These are phyloP conservation scores for Lipomyces kockii DNA, from an alignment of 805 yeast genomes.

Conservation along the genomic window DNA sequence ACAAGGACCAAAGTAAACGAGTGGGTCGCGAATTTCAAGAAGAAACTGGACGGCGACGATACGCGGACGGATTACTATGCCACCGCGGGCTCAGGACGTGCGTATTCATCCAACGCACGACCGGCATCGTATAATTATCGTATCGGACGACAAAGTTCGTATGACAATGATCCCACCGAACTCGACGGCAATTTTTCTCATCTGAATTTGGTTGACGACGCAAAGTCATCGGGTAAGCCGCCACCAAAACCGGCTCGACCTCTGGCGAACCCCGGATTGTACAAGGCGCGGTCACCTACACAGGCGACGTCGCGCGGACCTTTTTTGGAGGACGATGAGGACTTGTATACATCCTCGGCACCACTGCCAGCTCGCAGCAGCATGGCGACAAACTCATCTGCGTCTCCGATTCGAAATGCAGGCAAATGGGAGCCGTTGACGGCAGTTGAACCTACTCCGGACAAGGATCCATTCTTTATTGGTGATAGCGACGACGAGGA, in stretches of 20 bases:
- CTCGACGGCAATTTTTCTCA: constrained; percentile 57
- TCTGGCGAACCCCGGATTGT: constrained; percentile 12
- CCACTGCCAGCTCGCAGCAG: constrained; percentile 14
- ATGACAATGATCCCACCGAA: constrained; percentile 62
- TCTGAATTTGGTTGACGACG: constrained; percentile 52
- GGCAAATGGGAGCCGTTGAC: constrained; percentile 53
- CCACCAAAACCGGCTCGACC: constrained; percentile 47
- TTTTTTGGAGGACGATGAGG: constrained; percentile 21
- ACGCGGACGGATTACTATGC: constrained; percentile 19
- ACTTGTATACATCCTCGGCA: constrained; percentile 12
- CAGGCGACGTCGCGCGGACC: background rate
- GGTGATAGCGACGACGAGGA: constrained; percentile 56
- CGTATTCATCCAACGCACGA: constrained; percentile 5
- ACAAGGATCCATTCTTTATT: constrained; percentile 56
- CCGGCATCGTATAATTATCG: constrained; percentile 16
- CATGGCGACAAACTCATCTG: background rate
- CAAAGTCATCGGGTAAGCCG: constrained; percentile 28
- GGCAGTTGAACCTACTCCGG: constrained; percentile 50
- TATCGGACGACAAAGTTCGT: constrained; percentile 42
- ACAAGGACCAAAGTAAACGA: constrained; percentile 74
- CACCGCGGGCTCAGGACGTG: constrained; percentile 7
- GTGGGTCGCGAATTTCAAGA: constrained; percentile 75
- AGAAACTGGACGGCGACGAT: constrained; percentile 52
- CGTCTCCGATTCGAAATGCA: constrained; percentile 15
- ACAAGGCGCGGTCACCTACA: background rate